These are phyloP conservation scores for Thelonectria rubi DNA, from an alignment of 2,329 filamentous ascomycete species.

Conservation along the genomic window DNA sequence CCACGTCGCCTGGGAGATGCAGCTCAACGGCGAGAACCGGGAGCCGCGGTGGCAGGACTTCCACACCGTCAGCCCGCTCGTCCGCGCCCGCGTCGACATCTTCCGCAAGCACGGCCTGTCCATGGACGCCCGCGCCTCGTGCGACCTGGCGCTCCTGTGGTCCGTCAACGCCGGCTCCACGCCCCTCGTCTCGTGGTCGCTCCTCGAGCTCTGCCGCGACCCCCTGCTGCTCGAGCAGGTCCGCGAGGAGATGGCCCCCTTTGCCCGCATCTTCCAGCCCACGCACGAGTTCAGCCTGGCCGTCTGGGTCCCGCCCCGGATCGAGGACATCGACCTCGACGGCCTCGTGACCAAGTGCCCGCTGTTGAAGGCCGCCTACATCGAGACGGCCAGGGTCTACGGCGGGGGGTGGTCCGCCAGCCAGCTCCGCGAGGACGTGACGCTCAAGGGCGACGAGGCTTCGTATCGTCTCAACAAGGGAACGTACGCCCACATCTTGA, in stretches of 20 bases:
- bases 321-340: conserved; percentile 49
- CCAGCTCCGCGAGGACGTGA: conserved; percentile 45
- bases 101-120: conserved; percentile 45
- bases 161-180: conserved; percentile 51
- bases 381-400: conserved; percentile 53
- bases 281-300: conserved; percentile 48
- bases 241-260: conserved; percentile 50
- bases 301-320: conserved; percentile 47
- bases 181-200: conserved; percentile 52
- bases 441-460: conserved; percentile 39
- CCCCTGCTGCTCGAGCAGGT: conserved; percentile 50
- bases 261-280: conserved; percentile 45
- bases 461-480: conserved; percentile 47
- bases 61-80: conserved; percentile 47
- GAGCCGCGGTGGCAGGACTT: conserved; percentile 50
- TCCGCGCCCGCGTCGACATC: conserved; percentile 44
- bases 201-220: conserved; percentile 53
- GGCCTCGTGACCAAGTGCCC: conserved; percentile 49
- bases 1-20: conserved; percentile 48
- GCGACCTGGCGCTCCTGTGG: conserved; percentile 51
- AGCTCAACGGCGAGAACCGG: conserved; percentile 44
- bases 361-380: conserved; percentile 50
- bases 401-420: conserved; percentile 47
- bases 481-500: conserved; percentile 46
- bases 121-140: conserved; percentile 45